These are phyloP conservation scores for Pleomassaria siparia DNA, from an alignment of 2,329 filamentous ascomycete genomes.

Conservation along the genomic window DNA sequence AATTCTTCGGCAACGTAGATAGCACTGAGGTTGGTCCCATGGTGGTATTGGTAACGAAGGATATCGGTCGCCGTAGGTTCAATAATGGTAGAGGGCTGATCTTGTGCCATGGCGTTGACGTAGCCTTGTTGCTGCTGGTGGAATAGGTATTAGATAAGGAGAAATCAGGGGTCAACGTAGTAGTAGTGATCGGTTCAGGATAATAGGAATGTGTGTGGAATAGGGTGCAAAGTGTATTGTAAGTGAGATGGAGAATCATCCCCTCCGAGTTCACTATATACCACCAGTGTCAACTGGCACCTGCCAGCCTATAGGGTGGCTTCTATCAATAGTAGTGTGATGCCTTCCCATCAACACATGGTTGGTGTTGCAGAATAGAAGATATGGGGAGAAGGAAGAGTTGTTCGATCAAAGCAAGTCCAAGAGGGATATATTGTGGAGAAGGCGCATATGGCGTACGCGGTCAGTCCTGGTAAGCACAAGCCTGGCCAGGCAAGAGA, in stretches of 20 bases:
- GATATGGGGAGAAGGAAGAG: not conserved
- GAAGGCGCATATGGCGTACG: constrained; percentile 14
- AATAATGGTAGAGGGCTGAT: constrained; percentile 36
- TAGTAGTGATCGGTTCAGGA: too few relatives aligned
- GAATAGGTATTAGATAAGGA: not conserved
- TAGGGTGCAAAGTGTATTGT: too few relatives aligned
- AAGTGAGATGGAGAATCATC: too few relatives aligned
- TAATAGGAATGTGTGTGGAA: too few relatives aligned
- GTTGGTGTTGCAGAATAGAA: too few relatives aligned
- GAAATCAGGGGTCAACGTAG: too few relatives aligned
- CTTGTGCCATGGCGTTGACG: constrained; percentile 8
- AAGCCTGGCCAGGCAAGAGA: constrained; percentile 8
- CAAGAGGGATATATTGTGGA: not conserved
- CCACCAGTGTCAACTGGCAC: too few relatives aligned
- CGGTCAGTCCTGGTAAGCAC: not conserved
- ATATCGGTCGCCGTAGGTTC: constrained; percentile 45
- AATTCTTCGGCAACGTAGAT: constrained; percentile 64
- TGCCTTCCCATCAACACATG: not conserved
- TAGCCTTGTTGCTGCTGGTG: constrained; percentile 2
- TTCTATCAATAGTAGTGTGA: too few relatives aligned
- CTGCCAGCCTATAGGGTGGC: too few relatives aligned
- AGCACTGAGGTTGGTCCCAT: constrained; percentile 61
- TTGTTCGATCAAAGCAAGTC: constrained; percentile 1
- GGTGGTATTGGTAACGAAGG: constrained; percentile 60
- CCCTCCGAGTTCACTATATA: too few relatives aligned